phyloP scores from a whole-genome alignment of 192 early-diverging fungal species.

The Chytriomyces confervae region DNA sequence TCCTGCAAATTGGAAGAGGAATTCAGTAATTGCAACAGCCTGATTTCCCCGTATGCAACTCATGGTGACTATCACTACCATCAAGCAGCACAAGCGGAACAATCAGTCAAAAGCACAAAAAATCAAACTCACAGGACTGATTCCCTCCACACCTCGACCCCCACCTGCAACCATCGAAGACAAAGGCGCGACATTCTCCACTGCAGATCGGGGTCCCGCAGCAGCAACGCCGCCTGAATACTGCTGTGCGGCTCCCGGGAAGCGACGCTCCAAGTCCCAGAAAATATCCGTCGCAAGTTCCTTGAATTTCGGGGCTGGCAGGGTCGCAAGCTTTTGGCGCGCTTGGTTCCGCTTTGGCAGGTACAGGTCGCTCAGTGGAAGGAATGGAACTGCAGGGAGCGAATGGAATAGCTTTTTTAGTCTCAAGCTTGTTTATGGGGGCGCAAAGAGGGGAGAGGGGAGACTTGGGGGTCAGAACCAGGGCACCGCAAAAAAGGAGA shows the following conservation, averaged over 20 bases:
- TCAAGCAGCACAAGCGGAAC: too few species aligned
- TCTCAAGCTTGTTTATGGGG: too few species aligned
- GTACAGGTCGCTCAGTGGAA: slow-evolving; percentile 83
- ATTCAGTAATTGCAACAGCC: too few species aligned
- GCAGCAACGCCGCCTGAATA: slow-evolving; percentile 56
- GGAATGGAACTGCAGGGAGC: slow-evolving; percentile 71
- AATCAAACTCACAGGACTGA: not conserved
- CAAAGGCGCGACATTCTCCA: too few species aligned
- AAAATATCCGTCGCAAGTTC: slow-evolving; percentile 92
- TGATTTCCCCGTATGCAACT: too few species aligned
- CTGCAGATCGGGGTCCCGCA: slow-evolving; percentile 31
- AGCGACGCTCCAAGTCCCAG: slow-evolving; percentile 53
- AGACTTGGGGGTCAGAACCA: too few species aligned
- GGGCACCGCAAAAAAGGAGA: too few species aligned
- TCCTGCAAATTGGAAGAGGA: not conserved
- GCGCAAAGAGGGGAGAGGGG: too few species aligned
- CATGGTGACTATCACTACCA: too few species aligned
- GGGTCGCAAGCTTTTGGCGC: slow-evolving; percentile 92
- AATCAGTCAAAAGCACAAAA: not conserved
- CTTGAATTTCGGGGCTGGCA: slow-evolving; percentile 82
- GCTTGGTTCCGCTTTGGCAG: slow-evolving; percentile 95
- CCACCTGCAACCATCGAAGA: not conserved
- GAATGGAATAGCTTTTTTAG: too few species aligned
- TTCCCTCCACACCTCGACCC: slow-evolving; percentile 8
- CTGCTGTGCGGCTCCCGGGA: slow-evolving; percentile 40